Evolutionary conservation across 352 stramenopile species (phyloP), one percentile per base, ranked within the genome.

Genomic region (Phytophthora rubi): DNA sequence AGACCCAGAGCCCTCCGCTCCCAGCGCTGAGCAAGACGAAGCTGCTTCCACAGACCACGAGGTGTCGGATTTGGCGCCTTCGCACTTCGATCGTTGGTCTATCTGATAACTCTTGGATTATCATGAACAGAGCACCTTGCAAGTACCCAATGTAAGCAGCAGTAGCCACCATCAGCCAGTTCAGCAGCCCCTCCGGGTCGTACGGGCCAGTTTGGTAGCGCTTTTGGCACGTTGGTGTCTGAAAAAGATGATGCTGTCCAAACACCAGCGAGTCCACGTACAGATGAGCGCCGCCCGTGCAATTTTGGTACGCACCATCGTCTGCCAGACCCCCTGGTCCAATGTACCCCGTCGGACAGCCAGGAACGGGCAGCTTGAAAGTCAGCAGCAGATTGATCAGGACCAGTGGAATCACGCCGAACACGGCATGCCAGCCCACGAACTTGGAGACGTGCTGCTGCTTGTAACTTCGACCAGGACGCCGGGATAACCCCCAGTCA

Each of bases 171-270:
- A 87, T 90, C 33, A 95, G 56, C 79, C 82, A 92, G 55, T 94
- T 94, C 18, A 97, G 63, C 7, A 92, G 56, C 1, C 88, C 90
- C 59, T 97, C 90, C 0, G 88, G 90, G 42, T 97, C 90, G 47
- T 83, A 95, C 13, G 85, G 65, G 0, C 83, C 78, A 1, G 82
- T 92, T 62, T 73, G 54, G 55, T 90, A 97, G 33, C 63, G 63
- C 15, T 68, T 18, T 18, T 85, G 75, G 57, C 83, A 93, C 0
- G 89, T 93, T 26, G 87, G 82, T 0, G 70, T 80, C 71, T 86
- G 75, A 53, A 85, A 92, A 53, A 97, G 74, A 45, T 96, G 85
- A 3, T 61, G 30, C 15, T 68, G 42, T 2, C 81, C 83, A 57
- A 96, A 94, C 18, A 97, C 56, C 1, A 81, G 23, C 18, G 56